phyloP scores from a whole-genome alignment of 2,329 filamentous ascomycete species.

The Neofusicoccum laricinum region DNA sequence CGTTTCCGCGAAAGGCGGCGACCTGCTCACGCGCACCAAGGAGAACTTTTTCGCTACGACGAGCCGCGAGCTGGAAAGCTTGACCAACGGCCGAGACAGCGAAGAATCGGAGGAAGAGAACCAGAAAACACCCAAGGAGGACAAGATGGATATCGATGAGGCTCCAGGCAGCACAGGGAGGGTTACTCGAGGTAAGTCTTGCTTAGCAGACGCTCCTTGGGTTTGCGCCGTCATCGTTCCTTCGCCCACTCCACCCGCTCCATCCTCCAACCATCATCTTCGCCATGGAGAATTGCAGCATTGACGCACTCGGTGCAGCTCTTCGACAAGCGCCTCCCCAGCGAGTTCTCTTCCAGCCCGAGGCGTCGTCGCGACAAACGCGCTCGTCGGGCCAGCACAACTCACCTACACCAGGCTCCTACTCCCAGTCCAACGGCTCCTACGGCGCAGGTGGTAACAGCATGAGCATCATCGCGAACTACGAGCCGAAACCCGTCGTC shows the following conservation, averaged over 20 bases:
- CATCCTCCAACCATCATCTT: not conserved
- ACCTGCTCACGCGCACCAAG: constrained; percentile 72
- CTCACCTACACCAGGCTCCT: constrained; percentile 40
- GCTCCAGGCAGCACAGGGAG: constrained; percentile 41
- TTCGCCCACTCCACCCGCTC: not conserved
- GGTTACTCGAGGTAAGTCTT: constrained; percentile 33
- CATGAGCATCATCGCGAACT: constrained; percentile 52
- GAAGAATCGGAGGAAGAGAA: constrained; percentile 43
- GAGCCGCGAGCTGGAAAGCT: constrained; percentile 45
- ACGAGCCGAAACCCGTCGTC: constrained; percentile 64
- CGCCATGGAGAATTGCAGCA: not conserved
- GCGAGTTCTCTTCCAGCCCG: constrained; percentile 80
- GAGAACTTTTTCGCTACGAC: constrained; percentile 66
- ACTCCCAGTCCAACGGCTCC: constrained; percentile 33
- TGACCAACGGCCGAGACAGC: constrained; percentile 55
- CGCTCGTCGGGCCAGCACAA: constrained; percentile 49
- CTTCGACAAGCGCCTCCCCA: constrained; percentile 81
- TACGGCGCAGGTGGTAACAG: constrained; percentile 30
- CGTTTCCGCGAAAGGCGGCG: constrained; percentile 73
- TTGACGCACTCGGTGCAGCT: constrained; percentile 36
- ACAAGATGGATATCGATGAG: constrained; percentile 50
- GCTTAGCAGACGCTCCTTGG: not conserved
- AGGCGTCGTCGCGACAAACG: constrained; percentile 64
- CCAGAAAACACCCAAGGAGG: constrained; percentile 49
- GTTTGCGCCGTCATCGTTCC: not conserved